These are phyloP conservation scores for Grammothele lineata DNA, from an alignment of 768 basidiomycete genomes.

Conservation along the genomic window DNA sequence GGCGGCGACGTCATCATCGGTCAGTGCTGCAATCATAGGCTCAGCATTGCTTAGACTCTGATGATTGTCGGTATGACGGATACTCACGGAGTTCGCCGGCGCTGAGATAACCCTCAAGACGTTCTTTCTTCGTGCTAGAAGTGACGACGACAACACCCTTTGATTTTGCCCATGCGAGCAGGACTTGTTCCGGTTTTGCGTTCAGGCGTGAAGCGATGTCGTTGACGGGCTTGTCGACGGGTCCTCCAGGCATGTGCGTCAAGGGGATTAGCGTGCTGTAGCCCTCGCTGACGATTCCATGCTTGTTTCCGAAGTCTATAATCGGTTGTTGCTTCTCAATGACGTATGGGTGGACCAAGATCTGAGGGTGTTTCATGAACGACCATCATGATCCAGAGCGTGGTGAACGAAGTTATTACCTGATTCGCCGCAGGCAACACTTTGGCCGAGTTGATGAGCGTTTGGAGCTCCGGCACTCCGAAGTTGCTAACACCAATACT, in stretches of 20 bases:
- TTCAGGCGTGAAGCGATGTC: conserved; percentile 47
- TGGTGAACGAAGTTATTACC: too few species aligned
- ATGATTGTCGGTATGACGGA: not conserved
- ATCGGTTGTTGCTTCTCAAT: conserved; percentile 47
- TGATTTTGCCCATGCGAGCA: conserved; percentile 67
- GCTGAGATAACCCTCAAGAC: conserved; percentile 63
- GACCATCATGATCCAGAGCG: too few species aligned
- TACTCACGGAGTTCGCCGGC: conserved; percentile 60
- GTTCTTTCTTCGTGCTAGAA: conserved; percentile 62
- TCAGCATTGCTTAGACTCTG: not conserved
- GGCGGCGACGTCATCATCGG: conserved; percentile 44
- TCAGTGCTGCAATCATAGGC: conserved; percentile 37
- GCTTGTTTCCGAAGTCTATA: conserved; percentile 50
- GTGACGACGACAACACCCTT: conserved; percentile 67
- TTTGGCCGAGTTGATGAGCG: conserved; percentile 54
- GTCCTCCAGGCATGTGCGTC: conserved; percentile 54
- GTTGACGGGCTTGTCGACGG: conserved; percentile 56
- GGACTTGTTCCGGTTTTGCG: conserved; percentile 58
- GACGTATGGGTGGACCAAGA: conserved; percentile 69
- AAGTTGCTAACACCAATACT: conserved; percentile 77
- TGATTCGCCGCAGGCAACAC: conserved; percentile 67
- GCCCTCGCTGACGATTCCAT: conserved; percentile 67
- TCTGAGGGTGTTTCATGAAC: too few species aligned
- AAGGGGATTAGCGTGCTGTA: conserved; percentile 67
- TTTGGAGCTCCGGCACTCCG: conserved; percentile 46